Base-by-base conservation (phyloP, 2,329 filamentous ascomycete species). In the Fusarium kyushuense region DNA sequence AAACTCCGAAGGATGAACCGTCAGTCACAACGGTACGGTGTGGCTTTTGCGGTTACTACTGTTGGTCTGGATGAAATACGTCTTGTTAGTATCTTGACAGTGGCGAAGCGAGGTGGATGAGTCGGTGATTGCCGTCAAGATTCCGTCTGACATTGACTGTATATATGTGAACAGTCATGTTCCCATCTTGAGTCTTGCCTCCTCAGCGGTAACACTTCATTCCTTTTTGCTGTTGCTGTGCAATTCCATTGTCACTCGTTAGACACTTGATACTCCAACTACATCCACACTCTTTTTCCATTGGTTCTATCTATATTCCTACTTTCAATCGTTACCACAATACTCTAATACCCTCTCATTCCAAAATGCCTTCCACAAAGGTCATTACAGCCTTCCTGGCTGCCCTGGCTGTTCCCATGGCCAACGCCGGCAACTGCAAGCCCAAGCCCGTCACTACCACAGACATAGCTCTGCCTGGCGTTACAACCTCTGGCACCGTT, bases 341-440 rank as follows among this genome's bases (percentile, higher is more conserved):
- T 48, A 58, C 29, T 48, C 36, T 48, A 69, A 62, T 66, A 52
- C 11, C 9, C 23, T 16, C 12, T 11, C 33, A 33, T 19, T 25
- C 13, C 27, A 36, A n/a, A 38, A 69, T 69, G 66, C 57, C 66
- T 55, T 69, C 66, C 10, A 43, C 47, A 29, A 69, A 69, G 62
- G 65, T 69, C 57, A 67, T 69, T 42, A 52, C 66, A n/a, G 66
- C 66, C 54, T 41, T 69, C 38, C 23, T 69, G 52, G 66, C 66
- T 36, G 66, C 62, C 13, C 41, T 69, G 66, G 66, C 66, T 54
- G 30, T 63, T 6, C 59, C 59, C n/a, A 49, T 64, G 52, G 66
- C 33, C 42, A 47, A 42, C 35, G 65, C 66, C 29, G 36, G 66
- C 17, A 66, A 66, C 43, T 69, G 66, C 36, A 69, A 66, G 54